Percentiles rank a stretch among this genome's conserved stretches.
Conservation (phyloP, 768 basidiomycete genomes). For the Chalciporus chontae region DNA sequence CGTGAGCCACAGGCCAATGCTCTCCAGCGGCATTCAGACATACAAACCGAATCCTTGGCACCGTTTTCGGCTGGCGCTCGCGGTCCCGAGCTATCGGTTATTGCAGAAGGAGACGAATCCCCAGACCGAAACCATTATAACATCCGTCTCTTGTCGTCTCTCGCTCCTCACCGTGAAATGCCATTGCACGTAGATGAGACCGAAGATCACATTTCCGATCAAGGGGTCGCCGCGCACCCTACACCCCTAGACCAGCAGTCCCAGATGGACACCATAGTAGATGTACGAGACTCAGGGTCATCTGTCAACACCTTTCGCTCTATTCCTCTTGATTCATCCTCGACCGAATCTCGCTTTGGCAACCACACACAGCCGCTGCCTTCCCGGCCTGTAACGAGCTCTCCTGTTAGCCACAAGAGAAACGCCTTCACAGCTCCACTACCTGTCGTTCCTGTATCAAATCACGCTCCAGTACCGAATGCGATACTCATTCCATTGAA, state of each 20-base stretch:
- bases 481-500: constrained; percentile 35
- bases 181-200: not conserved
- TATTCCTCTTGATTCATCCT: constrained; percentile 38
- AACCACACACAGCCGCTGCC: constrained; percentile 22
- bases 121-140: constrained; percentile 35
- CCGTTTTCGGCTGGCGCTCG: constrained; percentile 23
- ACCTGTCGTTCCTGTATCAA: constrained; percentile 13
- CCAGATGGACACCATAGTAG: constrained; percentile 17
- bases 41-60: not conserved
- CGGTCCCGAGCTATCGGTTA: constrained; percentile 57
- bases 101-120: constrained; percentile 68
- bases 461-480: constrained; percentile 4
- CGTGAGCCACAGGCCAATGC: not conserved
- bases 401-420: constrained; percentile 7
- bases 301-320: constrained; percentile 37
- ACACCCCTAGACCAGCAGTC: not conserved
- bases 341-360: not conserved
- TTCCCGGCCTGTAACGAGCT: not conserved
- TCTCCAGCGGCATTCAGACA: constrained; percentile 2
- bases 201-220: not conserved
- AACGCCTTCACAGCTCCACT: constrained; percentile 25
- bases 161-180: not conserved
- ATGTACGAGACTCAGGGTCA: constrained; percentile 18
- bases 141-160: not conserved
- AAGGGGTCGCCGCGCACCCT: not conserved